Evolutionary conservation across 345 rosid genomes (phyloP), one percentile per base, ranked within the genome.

Genomic region (Aquilaria yunnanensis): DNA sequence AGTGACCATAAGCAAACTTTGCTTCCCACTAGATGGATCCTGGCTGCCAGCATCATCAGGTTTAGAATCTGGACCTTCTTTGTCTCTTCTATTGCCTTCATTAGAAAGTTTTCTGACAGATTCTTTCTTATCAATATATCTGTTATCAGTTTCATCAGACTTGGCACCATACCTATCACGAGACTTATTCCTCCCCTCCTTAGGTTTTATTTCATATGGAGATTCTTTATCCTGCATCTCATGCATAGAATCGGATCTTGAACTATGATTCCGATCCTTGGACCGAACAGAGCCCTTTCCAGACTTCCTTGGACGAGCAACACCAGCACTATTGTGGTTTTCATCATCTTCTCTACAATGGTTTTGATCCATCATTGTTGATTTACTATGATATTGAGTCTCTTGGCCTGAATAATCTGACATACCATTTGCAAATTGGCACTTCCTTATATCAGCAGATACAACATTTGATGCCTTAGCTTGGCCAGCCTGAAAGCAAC

Each of bases 211-310:
- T 63, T 81, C 83, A 70, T 9, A 69, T 29, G 67, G 58, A 59
- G 76, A 66, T 12, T 47, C 78, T 51, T 47, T 64, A 65, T 73
- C 79, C 68, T 74, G 73, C 48, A 37, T 56, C 59, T 76, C 79
- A 68, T 45, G 63, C 54, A 48, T 14, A 61, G 82, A 78, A 68
- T 77, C 79, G 59, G 92, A 67, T 72, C 75, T 82, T 10, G 63
- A 74, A 66, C 74, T 84, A 47, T 65, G 72, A 54, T 45, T 79
- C 76, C 74, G 80, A 63, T 85, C 97, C 82, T 81, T 90, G 45
- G 89, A 80, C 69, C 77, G 68, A 16, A 87, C 85, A 54, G 86
- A 83, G 53, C 80, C 79, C 74, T 82, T 92, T 46, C 83, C 88
- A 47, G 85, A 74, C 72, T 80, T 89, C 76, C 72, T 81, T 60